Conservation (phyloP, 164 flowering plant species). For the Sextonia rubra region DNA sequence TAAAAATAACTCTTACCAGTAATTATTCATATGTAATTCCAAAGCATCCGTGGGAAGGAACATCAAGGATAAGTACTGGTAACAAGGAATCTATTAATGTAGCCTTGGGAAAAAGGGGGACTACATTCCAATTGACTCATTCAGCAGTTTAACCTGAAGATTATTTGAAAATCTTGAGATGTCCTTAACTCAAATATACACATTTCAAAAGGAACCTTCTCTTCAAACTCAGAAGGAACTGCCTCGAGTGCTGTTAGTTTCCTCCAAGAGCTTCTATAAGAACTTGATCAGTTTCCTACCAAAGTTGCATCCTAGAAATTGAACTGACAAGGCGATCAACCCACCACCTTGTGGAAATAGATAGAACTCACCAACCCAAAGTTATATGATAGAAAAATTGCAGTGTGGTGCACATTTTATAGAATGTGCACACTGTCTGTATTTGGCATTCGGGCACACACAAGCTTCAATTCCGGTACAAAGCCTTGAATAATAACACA, state of each 20-base stretch:
- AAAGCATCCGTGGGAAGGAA: neutral
- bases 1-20: neutral
- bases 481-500: slow-evolving; percentile 37
- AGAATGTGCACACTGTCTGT: neutral
- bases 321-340: neutral
- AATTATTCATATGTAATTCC: neutral
- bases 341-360: neutral
- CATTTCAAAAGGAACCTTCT: neutral
- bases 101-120: neutral
- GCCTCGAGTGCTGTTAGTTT: neutral
- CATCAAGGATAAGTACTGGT: neutral
- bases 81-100: neutral
- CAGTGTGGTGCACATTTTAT: neutral
- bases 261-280: neutral
- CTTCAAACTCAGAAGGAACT: neutral
- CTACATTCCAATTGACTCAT: neutral
- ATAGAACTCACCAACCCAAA: neutral
- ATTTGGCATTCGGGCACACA: neutral
- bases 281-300: neutral
- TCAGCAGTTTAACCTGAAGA: neutral
- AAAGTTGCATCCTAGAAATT: neutral
- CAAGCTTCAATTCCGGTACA: slow-evolving; percentile 30
- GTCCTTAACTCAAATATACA: neutral
- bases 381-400: neutral
- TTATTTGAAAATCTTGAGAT: neutral